Percentiles rank a stretch among this genome's conserved stretches.
Conservation (phyloP, 2,329 filamentous ascomycete species). For the Calonectria ilicicola region DNA sequence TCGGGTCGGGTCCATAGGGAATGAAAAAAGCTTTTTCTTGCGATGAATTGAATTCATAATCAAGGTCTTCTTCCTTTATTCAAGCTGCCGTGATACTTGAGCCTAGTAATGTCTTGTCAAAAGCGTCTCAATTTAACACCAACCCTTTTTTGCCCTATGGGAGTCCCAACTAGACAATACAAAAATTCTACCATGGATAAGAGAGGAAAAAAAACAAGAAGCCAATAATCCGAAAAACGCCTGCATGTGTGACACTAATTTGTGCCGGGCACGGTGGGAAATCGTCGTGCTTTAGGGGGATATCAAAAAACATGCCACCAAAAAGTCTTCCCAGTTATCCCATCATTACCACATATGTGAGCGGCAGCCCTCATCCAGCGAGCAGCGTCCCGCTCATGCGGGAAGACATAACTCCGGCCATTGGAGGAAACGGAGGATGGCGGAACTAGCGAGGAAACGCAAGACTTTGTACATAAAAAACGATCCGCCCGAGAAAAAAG, state of each 20-base stretch:
- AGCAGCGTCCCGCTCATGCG: slow-evolving; percentile 22
- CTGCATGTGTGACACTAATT: slow-evolving; percentile 23
- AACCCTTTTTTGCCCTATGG: neutral
- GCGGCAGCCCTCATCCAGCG: slow-evolving; percentile 27
- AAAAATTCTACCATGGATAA: slow-evolving; percentile 10
- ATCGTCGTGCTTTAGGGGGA: slow-evolving; percentile 26
- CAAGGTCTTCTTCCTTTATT: slow-evolving; percentile 37
- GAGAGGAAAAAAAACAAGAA: slow-evolving; percentile 16
- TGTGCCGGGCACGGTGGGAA: slow-evolving; percentile 20
- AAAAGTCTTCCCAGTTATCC: slow-evolving; percentile 24
- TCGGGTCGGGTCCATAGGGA: slow-evolving; percentile 54
- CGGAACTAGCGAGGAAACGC: slow-evolving; percentile 19
- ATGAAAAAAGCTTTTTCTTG: slow-evolving; percentile 49
- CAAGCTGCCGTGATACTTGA: slow-evolving; percentile 29
- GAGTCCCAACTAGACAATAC: slow-evolving; percentile 13
- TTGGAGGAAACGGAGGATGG: slow-evolving; percentile 15
- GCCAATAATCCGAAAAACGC: slow-evolving; percentile 12
- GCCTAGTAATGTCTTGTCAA: slow-evolving; percentile 1
- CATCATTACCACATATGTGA: slow-evolving; percentile 37
- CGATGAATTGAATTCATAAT: slow-evolving; percentile 47
- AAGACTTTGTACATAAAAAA: slow-evolving; percentile 42
- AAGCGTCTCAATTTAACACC: slow-evolving; percentile 21
- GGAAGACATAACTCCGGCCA: slow-evolving; percentile 10
- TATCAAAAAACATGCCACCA: slow-evolving; percentile 32
- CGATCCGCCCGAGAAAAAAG: slow-evolving; percentile 12